Conservation (phyloP, 192 early-diverging fungal species). For the Coemansia sp. region DNA sequence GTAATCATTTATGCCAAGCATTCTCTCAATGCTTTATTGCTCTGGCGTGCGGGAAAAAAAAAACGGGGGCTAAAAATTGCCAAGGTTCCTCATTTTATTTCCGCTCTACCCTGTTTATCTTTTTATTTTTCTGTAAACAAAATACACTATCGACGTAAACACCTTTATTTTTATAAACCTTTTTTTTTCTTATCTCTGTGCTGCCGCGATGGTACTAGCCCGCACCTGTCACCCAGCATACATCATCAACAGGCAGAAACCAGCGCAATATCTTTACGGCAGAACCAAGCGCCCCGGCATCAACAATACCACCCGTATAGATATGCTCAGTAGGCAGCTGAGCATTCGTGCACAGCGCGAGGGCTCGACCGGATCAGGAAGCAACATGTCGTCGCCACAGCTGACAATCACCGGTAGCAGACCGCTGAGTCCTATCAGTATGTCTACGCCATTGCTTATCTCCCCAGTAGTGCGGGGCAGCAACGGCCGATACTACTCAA, state of each 20-base stretch:
- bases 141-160: too few species aligned
- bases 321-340: too few species aligned
- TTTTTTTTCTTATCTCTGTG: neutral
- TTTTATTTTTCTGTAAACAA: neutral
- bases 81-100: too few species aligned
- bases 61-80: too few species aligned
- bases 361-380: too few species aligned
- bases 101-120: too few species aligned
- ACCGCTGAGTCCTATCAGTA: constrained; percentile 12
- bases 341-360: too few species aligned
- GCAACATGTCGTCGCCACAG: too few species aligned
- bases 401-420: neutral
- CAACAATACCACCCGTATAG: neutral
- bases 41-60: too few species aligned
- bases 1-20: too few species aligned
- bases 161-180: neutral
- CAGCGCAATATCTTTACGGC: neutral
- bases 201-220: neutral
- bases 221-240: neutral
- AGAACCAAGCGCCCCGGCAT: too few species aligned
- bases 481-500: constrained; percentile 47
- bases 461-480: constrained; percentile 17
- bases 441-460: constrained; percentile 24
- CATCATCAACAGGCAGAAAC: neutral
- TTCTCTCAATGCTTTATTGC: too few species aligned